Evolutionary conservation across 495 filamentous ascomycete genomes (phyloP).

Genomic region (Talaromyces ruber): DNA sequence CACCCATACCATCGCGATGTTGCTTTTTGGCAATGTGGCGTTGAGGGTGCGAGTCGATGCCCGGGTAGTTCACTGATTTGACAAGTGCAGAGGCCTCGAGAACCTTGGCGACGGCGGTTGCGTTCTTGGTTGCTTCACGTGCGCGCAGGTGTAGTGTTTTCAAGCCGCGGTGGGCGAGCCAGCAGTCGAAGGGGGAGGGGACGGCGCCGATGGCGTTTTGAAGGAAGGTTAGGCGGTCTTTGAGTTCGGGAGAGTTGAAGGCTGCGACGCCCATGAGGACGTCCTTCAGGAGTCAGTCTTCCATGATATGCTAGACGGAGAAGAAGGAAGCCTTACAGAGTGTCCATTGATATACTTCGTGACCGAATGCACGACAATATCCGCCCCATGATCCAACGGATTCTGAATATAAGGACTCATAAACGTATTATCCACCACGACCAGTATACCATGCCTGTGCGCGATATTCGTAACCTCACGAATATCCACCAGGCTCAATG

Average conservation of each 20-base stretch:
- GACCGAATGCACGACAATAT: slow-evolving; percentile 98
- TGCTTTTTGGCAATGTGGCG: slow-evolving; percentile 78
- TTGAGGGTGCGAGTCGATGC: slow-evolving; percentile 77
- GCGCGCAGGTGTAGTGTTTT: slow-evolving; percentile 96
- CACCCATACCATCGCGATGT: slow-evolving; percentile 90
- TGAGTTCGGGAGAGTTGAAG: slow-evolving; percentile 79
- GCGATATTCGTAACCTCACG: slow-evolving; percentile 70
- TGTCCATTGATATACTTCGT: slow-evolving; percentile 99
- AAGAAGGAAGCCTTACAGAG: slow-evolving; percentile 35
- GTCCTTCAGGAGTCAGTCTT: slow-evolving; percentile 47
- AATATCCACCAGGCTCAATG: slow-evolving; percentile 86
- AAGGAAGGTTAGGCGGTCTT: slow-evolving; percentile 74
- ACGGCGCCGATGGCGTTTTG: slow-evolving; percentile 97
- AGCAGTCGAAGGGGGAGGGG: slow-evolving; percentile 91
- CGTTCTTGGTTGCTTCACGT: slow-evolving; percentile 74
- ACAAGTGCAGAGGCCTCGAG: slow-evolving; percentile 78
- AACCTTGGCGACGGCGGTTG: slow-evolving; percentile 63
- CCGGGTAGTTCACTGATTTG: slow-evolving; percentile 89
- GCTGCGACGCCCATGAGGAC: slow-evolving; percentile 97
- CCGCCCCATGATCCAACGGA: slow-evolving; percentile 87
- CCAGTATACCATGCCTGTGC: slow-evolving; percentile 79
- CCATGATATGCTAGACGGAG: not conserved
- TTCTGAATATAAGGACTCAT: slow-evolving; percentile 94
- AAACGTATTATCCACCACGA: slow-evolving; percentile 99
- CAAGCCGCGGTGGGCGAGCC: slow-evolving; percentile 95